A percentile compares a stretch with the other conserved stretches of the same genome.
Evolutionary conservation across 1,284 basidiomycete species (phyloP).

Genomic region (Leccinum angustisporum): DNA sequence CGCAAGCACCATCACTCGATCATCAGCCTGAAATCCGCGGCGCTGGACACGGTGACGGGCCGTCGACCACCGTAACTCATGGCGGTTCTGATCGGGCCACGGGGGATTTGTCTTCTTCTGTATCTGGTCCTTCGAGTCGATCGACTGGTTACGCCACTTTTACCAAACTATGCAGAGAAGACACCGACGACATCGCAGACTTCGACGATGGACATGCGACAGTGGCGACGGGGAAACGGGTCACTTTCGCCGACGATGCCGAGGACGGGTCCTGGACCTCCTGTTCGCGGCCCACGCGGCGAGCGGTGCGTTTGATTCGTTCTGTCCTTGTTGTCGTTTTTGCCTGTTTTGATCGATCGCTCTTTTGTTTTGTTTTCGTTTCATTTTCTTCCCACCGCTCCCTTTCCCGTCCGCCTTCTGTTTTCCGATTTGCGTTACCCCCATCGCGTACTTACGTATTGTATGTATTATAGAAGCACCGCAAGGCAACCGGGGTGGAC

Average conservation of each 20-base stretch:
- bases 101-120: slow-evolving; percentile 14
- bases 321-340: neutral
- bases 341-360: slow-evolving; percentile 2
- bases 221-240: slow-evolving; percentile 27
- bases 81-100: slow-evolving; percentile 5
- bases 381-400: neutral
- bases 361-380: neutral
- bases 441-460: neutral
- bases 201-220: slow-evolving; percentile 22
- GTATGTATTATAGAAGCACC: slow-evolving; percentile 23
- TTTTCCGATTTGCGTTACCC: neutral
- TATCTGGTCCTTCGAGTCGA: slow-evolving; percentile 21
- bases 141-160: slow-evolving; percentile 24
- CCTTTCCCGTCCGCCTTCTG: neutral
- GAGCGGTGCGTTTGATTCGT: slow-evolving; percentile 23
- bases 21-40: slow-evolving; percentile 24
- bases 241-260: slow-evolving; percentile 26
- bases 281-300: slow-evolving; percentile 26
- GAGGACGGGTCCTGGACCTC: slow-evolving; percentile 15
- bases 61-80: slow-evolving; percentile 11
- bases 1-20: slow-evolving; percentile 14
- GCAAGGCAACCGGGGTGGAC: slow-evolving; percentile 19
- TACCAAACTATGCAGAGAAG: slow-evolving; percentile 29
- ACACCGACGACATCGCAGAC: slow-evolving; percentile 29
- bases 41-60: slow-evolving; percentile 8